Percentiles rank a stretch among this genome's conserved stretches.
These are phyloP conservation scores for Oxyria digyna DNA, from an alignment of 148 eudicot genomes.

Conservation along the genomic window DNA sequence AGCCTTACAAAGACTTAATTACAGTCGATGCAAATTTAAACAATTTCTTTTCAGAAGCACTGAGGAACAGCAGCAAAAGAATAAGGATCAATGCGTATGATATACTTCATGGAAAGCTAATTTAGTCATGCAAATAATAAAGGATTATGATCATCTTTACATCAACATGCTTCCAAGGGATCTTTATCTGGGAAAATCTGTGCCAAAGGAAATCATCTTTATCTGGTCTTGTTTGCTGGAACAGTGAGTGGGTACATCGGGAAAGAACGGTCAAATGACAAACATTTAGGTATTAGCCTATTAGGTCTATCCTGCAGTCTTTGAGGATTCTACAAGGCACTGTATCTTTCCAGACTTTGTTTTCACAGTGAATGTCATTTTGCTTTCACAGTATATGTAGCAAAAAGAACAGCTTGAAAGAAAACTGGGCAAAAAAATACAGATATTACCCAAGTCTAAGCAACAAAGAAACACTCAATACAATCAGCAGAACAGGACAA, in stretches of 20 bases:
- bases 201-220: neutral
- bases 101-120: too few species aligned
- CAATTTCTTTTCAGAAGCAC: neutral
- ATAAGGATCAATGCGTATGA: too few species aligned
- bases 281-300: neutral
- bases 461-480: neutral
- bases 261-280: neutral
- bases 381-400: conserved; percentile 1
- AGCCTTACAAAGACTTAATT: neutral
- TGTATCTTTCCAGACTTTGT: neutral
- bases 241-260: neutral
- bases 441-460: neutral
- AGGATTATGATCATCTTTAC: neutral
- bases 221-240: neutral
- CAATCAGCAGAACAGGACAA: neutral
- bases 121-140: neutral
- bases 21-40: neutral
- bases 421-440: neutral
- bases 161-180: neutral
- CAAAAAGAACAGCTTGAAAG: conserved; percentile 5
- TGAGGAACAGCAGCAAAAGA: neutral
- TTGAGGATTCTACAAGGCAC: neutral
- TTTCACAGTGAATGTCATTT: neutral
- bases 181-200: neutral
- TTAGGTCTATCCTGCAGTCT: neutral